Evolutionary conservation across 2,329 filamentous ascomycete species (phyloP).

Genomic region (Mollisiaceae sp.): DNA sequence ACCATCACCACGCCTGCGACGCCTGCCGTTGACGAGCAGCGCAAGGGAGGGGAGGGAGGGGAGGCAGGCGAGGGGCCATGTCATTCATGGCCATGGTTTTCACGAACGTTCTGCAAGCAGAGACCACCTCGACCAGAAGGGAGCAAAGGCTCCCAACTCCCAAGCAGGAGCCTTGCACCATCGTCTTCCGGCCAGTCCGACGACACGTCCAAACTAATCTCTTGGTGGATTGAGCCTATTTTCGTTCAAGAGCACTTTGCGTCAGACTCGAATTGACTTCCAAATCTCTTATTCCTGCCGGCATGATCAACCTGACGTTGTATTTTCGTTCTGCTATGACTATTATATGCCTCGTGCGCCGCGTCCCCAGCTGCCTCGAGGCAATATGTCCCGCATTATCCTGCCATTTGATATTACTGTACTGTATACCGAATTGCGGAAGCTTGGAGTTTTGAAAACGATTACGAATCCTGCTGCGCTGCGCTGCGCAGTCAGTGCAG

Average conservation of each 20-base stretch:
- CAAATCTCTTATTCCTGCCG: not conserved
- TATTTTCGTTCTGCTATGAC: constrained; percentile 14
- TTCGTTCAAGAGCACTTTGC: constrained; percentile 4
- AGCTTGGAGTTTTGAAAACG: not conserved
- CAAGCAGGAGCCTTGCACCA: not conserved
- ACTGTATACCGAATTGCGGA: not conserved
- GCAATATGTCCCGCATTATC: constrained; percentile 2
- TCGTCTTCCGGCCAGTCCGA: constrained; percentile 12
- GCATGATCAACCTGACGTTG: constrained; percentile 9
- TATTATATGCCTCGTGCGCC: constrained; percentile 7
- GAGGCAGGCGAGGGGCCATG: too few relatives aligned
- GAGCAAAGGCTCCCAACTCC: not conserved
- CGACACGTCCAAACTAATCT: constrained; percentile 3
- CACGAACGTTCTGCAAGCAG: not conserved
- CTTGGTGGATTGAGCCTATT: constrained; percentile 9
- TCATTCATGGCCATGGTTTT: not conserved
- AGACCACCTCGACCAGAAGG: not conserved
- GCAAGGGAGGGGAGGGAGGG: not conserved
- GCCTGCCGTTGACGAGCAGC: not conserved
- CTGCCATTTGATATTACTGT: not conserved
- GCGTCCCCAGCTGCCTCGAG: not conserved
- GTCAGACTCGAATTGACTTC: constrained; percentile 1
- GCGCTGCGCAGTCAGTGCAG: not conserved
- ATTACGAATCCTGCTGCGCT: not conserved
- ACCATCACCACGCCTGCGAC: not conserved